phyloP scores from a whole-genome alignment of 306 rosid species.

The Rosa rugosa region DNA sequence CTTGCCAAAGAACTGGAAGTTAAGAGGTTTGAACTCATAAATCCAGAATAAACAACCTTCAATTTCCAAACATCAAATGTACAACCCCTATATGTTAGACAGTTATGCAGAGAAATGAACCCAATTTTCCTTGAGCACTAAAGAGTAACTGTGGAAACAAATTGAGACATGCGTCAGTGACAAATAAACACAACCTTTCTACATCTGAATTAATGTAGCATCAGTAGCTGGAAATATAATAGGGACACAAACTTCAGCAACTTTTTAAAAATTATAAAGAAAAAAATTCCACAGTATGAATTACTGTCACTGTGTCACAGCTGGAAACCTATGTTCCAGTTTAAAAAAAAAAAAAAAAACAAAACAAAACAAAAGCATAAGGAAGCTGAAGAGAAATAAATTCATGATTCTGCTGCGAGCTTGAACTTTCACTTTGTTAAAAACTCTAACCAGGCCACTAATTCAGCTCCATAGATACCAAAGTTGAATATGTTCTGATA shows the following conservation, averaged over 20 bases:
- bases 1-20: not conserved
- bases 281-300: not conserved
- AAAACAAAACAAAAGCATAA: not conserved
- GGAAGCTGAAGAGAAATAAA: not conserved
- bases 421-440: not conserved
- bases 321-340: not conserved
- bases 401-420: not conserved
- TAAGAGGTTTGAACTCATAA: not conserved
- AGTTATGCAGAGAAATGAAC: not conserved
- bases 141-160: not conserved
- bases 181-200: not conserved
- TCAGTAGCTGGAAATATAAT: not conserved
- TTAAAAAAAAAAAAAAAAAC: not conserved
- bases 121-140: not conserved
- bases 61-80: not conserved
- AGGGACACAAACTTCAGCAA: not conserved
- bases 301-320: not conserved
- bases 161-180: not conserved
- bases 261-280: not conserved
- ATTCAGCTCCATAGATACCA: not conserved
- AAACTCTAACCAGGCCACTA: not conserved
- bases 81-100: not conserved
- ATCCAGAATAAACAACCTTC: not conserved
- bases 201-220: not conserved
- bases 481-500: slow-evolving; percentile 2